Evolutionary conservation across 106 monocot genomes (phyloP), one percentile per base, ranked within the genome.

Genomic region (Ottelia alismoides): DNA sequence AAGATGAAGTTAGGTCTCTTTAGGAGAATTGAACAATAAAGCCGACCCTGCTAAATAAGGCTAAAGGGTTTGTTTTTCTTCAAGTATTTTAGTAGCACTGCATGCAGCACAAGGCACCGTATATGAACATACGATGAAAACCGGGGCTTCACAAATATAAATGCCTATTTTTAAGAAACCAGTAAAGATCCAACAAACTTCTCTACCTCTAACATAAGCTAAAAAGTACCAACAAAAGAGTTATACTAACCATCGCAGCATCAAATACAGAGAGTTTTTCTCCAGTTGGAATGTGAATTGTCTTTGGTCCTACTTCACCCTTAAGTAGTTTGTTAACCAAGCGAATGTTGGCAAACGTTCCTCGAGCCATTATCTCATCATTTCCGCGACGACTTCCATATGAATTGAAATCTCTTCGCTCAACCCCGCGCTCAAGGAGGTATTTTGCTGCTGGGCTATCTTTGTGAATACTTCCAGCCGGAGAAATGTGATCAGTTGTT

Each of bases 391-490:
- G 52, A 31, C 69, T 70, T 22, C 69, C 69, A 61, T 70, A 70
- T 0, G 69, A 70, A 19, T 70, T 70, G 53, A 70, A 70, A 26
- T 70, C 61, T 54, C 26, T 70, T 20, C 69, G 10, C 30, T 70
- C 69, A 44, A 70, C 69, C 16, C 54, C 53, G 24, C 30, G 69
- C n/a, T 70, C 69, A 25, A 70, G 12, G 2, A 70, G 26, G 53
- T 46, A 70, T 18, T 61, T 70, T 18, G 69, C 69, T 16, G 69
- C 69, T 6, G 69, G 69, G 54, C 69, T 61, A 30, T 70, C 69
- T 27, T 61, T 70, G 61, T 70, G 69, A 26, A 70, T 70, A 54
- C 69, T 70, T 18, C 69, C 69, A 11, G 69, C 69, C n/a, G 69
- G 69, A 45, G 69, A 70, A 25, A 70, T 70, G 29, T 70, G 69